Evolutionary conservation across 805 yeast genomes (phyloP).

Genomic region (Blastobotrys americana): DNA sequence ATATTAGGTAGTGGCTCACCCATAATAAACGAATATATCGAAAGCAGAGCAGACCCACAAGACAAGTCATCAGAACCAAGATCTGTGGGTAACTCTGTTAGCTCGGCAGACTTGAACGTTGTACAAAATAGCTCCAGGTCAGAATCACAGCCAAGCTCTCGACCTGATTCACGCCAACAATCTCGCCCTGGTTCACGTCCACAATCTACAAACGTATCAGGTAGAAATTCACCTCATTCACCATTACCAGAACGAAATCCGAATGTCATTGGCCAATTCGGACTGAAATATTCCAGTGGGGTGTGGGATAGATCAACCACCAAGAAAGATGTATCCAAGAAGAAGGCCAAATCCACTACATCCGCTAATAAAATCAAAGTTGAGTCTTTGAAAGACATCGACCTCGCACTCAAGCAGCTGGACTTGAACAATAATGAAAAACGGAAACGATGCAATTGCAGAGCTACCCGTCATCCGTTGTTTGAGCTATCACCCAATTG

Average conservation of each 20-base stretch:
- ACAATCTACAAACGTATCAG: neutral
- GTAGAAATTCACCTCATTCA: neutral
- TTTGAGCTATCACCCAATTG: conserved; percentile 92
- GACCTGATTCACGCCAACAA: neutral
- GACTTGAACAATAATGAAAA: conserved; percentile 31
- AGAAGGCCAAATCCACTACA: conserved; percentile 18
- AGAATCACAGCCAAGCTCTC: neutral
- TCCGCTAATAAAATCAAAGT: conserved; percentile 36
- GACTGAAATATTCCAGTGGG: neutral
- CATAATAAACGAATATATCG: neutral
- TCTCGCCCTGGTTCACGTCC: neutral
- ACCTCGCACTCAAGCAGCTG: conserved; percentile 49
- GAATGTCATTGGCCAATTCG: neutral
- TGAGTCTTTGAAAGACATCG: conserved; percentile 57
- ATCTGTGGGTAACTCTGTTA: neutral
- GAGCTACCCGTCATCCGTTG: conserved; percentile 81
- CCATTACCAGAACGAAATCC: neutral
- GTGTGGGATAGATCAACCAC: conserved; percentile 4
- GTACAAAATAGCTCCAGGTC: neutral
- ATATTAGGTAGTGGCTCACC: conserved; percentile 3
- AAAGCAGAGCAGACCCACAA: neutral
- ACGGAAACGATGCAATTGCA: conserved; percentile 61
- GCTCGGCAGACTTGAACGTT: too few relatives aligned
- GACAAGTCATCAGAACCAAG: neutral
- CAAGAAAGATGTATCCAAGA: conserved; percentile 1